These are phyloP conservation scores for Sugiyamaella sp. DNA, from an alignment of 1,139 yeast species.

Conservation along the genomic window DNA sequence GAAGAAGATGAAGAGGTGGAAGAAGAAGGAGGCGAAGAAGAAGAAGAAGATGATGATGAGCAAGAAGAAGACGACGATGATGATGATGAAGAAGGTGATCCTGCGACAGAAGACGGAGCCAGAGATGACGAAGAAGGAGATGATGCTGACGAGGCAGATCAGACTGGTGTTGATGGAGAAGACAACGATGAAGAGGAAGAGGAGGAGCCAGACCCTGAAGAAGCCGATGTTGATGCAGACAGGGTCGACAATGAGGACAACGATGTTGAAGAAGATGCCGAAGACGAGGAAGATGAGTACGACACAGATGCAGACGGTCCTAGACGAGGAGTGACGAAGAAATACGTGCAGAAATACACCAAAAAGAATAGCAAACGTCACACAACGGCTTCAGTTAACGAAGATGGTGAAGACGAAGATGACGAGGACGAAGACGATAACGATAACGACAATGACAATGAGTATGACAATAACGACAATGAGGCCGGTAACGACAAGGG, in stretches of 20 bases:
- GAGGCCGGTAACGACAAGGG: slow-evolving; percentile 43
- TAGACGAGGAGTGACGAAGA: slow-evolving; percentile 27
- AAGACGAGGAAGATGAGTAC: not conserved
- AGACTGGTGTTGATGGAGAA: slow-evolving; percentile 1
- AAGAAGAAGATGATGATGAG: not conserved
- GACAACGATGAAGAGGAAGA: slow-evolving; percentile 12
- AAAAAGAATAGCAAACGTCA: slow-evolving; percentile 14
- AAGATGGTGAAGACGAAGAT: slow-evolving; percentile 7
- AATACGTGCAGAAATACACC: slow-evolving; percentile 30
- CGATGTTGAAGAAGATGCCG: slow-evolving; percentile 17
- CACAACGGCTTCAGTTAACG: not conserved
- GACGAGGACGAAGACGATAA: slow-evolving; percentile 3
- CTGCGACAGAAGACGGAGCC: slow-evolving; percentile 23
- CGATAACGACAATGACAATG: slow-evolving; percentile 34
- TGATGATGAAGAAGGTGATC: slow-evolving; percentile 25
- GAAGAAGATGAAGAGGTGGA: slow-evolving; percentile 6
- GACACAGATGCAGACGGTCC: slow-evolving; percentile 16
- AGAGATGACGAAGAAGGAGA: not conserved
- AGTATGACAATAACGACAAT: slow-evolving; percentile 36
- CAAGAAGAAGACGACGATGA: not conserved
- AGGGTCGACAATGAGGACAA: slow-evolving; percentile 14
- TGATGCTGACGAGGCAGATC: slow-evolving; percentile 1
- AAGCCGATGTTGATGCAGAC: slow-evolving; percentile 8
- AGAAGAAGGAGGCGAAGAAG: slow-evolving; percentile 1
- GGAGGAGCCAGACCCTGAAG: slow-evolving; percentile 8